Evolutionary conservation across 176 grass and related monocot genomes (phyloP), one percentile per base, ranked within the genome.

Genomic region (Tuctoria greenei): DNA sequence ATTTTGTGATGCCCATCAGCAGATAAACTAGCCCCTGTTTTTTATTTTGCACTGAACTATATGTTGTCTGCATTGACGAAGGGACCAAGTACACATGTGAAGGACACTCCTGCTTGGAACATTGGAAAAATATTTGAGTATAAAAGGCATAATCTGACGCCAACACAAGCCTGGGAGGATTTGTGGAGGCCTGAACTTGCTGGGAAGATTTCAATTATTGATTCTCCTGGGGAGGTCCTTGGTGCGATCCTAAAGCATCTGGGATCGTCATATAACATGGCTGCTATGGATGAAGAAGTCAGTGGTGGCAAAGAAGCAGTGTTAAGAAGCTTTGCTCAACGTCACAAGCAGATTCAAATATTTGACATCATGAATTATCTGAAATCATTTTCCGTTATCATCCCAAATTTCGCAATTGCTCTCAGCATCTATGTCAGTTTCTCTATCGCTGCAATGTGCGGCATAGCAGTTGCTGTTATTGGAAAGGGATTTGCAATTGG

Each of bases 191-290:
- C 91, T 81, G 95, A 97, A 67, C 84, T 97, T 79, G 60, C 86
- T 11, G 91, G 91, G 27, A 97, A 86, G 74, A 93, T 97, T 87
- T 77, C 88, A 61, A 97, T 97, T 91, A 66, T 97, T 40, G 88
- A 93, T 87, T 93, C 83, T 86, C 84, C 95, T 73, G 81, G 91
- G 83, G 95, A 98, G 73, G 76, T 98, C n/a, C 77, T 98, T 82
- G 91, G 95, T 88, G 91, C 89, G 66, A 75, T 89, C 52, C 84
- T 94, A 71, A 98, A 98, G 68, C 79, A 86, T 86, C 83, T 94
- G 23, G 91, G 91, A 10, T 86, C 85, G 60, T 94, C 91, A 63
- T 98, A 98, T 71, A 98, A 98, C 76, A 84, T 85, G 5, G 52
- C 58, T 35, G 87, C 90, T 54, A 86, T 98, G 67, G 79, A 98